Percentiles rank a stretch among this genome's conserved stretches.
Evolutionary conservation across 306 rosid species (phyloP).

Genomic region (Pyrus betulifolia): DNA sequence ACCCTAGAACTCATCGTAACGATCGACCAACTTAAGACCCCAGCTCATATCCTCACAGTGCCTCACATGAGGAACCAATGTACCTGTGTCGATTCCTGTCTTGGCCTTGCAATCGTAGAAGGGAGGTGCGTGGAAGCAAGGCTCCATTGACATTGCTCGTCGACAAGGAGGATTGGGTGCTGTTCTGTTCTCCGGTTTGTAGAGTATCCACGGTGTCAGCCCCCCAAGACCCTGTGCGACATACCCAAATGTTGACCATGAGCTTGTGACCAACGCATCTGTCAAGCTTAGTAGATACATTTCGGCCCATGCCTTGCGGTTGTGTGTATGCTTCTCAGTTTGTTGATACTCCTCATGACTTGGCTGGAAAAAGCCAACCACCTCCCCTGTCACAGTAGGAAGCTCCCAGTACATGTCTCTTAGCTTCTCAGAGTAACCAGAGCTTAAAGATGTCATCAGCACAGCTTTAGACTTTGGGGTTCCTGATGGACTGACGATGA

Average conservation of each 20-base stretch:
- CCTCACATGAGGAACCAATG: slow-evolving; percentile 55
- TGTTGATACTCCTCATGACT: slow-evolving; percentile 74
- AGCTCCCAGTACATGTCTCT: slow-evolving; percentile 64
- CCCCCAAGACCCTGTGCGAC: slow-evolving; percentile 78
- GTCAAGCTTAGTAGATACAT: slow-evolving; percentile 63
- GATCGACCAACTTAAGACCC: slow-evolving; percentile 70
- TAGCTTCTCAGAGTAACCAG: slow-evolving; percentile 54
- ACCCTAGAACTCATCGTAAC: background rate
- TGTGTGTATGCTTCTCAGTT: slow-evolving; percentile 57
- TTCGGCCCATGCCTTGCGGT: slow-evolving; percentile 63
- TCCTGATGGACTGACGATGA: slow-evolving; percentile 17
- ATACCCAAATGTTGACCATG: slow-evolving; percentile 81
- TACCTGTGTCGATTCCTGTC: slow-evolving; percentile 56
- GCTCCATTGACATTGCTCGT: slow-evolving; percentile 72
- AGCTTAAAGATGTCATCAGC: slow-evolving; percentile 52
- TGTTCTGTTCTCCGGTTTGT: slow-evolving; percentile 57
- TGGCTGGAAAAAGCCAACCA: slow-evolving; percentile 53
- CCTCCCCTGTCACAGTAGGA: slow-evolving; percentile 56
- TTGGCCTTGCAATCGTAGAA: slow-evolving; percentile 72
- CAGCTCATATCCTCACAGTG: slow-evolving; percentile 84
- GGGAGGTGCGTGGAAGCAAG: slow-evolving; percentile 77
- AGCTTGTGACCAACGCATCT: slow-evolving; percentile 53
- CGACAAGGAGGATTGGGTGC: slow-evolving; percentile 53
- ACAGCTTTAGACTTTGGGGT: slow-evolving; percentile 43
- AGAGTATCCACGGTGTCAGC: slow-evolving; percentile 63